These are phyloP conservation scores for Tolypocladium ovalisporum DNA, from an alignment of 2,329 filamentous ascomycete genomes.

Conservation along the genomic window DNA sequence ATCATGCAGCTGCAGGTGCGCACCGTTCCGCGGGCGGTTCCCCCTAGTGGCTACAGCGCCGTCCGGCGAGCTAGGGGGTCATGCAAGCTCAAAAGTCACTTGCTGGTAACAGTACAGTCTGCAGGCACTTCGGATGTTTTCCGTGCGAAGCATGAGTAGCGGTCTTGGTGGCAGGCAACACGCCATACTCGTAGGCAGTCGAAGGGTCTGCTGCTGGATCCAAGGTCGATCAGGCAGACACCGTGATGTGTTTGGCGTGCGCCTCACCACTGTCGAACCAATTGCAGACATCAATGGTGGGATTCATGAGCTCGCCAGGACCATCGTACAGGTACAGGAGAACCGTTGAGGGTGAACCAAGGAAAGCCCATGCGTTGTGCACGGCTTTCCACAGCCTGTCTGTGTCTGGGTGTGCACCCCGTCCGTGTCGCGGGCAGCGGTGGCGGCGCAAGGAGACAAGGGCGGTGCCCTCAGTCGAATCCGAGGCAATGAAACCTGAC, in stretches of 20 bases:
- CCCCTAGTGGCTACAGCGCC: not conserved
- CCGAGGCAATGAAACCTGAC: not conserved
- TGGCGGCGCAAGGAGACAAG: not conserved
- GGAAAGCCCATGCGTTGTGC: not conserved
- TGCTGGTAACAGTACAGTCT: not conserved
- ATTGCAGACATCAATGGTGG: not conserved
- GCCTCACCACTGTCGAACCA: not conserved
- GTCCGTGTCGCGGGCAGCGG: not conserved
- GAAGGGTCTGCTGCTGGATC: not conserved
- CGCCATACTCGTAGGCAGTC: not conserved
- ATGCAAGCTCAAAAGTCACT: not conserved
- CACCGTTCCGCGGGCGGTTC: conserved; percentile 18
- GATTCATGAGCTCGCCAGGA: not conserved
- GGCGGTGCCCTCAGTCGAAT: not conserved
- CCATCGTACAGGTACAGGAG: not conserved
- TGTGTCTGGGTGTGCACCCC: not conserved
- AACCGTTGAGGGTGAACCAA: not conserved
- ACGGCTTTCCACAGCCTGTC: not conserved
- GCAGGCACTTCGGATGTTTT: not conserved
- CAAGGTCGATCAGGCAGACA: not conserved
- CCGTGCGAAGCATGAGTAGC: not conserved
- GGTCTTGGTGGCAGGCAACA: too few relatives aligned
- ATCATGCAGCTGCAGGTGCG: conserved; percentile 24
- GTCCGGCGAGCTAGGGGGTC: not conserved
- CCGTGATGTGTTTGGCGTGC: not conserved